Evolutionary conservation across 768 basidiomycete species (phyloP), one percentile per base, ranked within the genome.

Genomic region (Butyriboletus loyo): DNA sequence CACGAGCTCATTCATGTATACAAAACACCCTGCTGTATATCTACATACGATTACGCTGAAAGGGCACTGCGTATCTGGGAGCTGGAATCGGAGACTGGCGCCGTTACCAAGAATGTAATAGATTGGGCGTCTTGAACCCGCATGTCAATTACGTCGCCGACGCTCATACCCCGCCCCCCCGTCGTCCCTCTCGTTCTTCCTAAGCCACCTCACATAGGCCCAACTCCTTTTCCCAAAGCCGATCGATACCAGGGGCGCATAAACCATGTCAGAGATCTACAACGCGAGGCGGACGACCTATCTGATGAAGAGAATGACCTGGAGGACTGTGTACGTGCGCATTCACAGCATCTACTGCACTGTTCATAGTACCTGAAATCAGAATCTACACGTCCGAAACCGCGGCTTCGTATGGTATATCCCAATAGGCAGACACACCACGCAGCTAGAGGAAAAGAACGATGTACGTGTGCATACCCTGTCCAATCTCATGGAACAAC

Each of bases 271-370:
- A 81, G 90, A 22, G 85, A 92, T 66, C 66, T 90, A 28, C 78
- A 81, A 54, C 80, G 82, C 36, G 89, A 92, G 66, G 86, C 89
- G 77, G 87, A 89, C 43, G 88, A 92, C 61, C 70, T 92, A 54
- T 90, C 87, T 53, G 90, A 92, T 51, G 90, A 92, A 66, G 90
- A 92, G 69, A 80, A 76, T 46, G 87, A 91, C 59, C 64, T 92
- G n/a, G 89, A 92, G 53, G 86, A 87, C 39, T 74, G 82, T 58
- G 89, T 87, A 62, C 57, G 81, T 72, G 28, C 14, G 8, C 30
- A 28, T 30, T 22, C 30, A 24, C 37, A 28, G 17, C n/a, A 28
- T 45, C 13, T 6, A 42, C 15, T n/a, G 2, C 17, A 15, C 15
- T 13, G 7, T 31, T 59, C 34, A 58, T 21, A 34, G 34, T 11